phyloP scores from a whole-genome alignment of 345 rosid species.

The Bretschneidera sinensis region DNA sequence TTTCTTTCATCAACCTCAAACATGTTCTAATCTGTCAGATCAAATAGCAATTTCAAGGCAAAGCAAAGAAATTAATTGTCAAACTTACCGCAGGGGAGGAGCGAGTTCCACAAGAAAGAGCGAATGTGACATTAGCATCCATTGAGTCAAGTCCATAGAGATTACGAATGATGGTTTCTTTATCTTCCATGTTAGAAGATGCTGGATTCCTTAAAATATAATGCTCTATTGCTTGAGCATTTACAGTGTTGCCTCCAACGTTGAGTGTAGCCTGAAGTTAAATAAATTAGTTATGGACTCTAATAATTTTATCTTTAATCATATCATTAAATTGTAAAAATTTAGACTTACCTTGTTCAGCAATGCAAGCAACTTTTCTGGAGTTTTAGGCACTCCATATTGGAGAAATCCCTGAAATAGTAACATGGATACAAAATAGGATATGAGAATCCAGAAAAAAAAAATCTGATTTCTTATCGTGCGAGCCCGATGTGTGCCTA shows the following conservation, averaged over 20 bases:
- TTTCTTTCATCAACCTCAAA: no score
- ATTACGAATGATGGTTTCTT: slow-evolving; percentile 54
- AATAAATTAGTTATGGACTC: not conserved
- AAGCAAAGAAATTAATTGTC: not conserved
- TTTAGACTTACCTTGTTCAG: slow-evolving; percentile 49
- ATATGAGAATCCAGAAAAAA: not conserved
- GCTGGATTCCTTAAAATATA: slow-evolving; percentile 57
- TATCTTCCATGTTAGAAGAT: slow-evolving; percentile 45
- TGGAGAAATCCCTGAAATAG: slow-evolving; percentile 74
- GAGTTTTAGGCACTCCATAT: slow-evolving; percentile 72
- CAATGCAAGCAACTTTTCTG: slow-evolving; percentile 59
- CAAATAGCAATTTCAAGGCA: not conserved
- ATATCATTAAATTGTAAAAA: no score
- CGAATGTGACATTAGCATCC: slow-evolving; percentile 76
- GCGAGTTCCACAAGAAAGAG: slow-evolving; percentile 83
- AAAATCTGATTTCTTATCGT: no score
- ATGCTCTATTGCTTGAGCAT: slow-evolving; percentile 82
- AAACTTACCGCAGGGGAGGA: slow-evolving; percentile 83
- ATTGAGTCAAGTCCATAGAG: slow-evolving; percentile 54
- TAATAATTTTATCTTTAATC: no score
- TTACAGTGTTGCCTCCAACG: slow-evolving; percentile 76
- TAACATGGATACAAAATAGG: not conserved
- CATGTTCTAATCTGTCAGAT: no score
- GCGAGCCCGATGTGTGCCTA: no score
- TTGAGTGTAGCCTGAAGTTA: slow-evolving; percentile 62